A percentile compares a stretch with the other conserved stretches of the same genome.
phyloP scores from a whole-genome alignment of 495 filamentous ascomycete species.

The Neurospora sp. region DNA sequence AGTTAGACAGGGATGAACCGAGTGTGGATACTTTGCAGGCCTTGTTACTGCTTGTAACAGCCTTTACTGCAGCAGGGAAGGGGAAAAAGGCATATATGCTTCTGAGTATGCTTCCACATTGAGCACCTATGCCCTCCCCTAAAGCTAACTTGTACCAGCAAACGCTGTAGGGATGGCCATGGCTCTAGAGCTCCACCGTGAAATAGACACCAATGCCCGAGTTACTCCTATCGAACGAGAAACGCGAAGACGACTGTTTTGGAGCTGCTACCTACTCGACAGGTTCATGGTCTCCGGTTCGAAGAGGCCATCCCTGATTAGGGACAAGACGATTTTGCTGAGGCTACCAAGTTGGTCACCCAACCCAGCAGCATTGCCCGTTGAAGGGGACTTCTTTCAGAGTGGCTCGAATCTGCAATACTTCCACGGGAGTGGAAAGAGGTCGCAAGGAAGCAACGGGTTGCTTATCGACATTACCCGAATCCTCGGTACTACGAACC shows the following conservation, averaged over 20 bases:
- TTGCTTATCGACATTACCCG: conserved; percentile 76
- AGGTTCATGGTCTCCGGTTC: conserved; percentile 70
- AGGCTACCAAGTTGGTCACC: conserved; percentile 61
- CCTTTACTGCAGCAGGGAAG: conserved; percentile 65
- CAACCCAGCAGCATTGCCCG: conserved; percentile 40
- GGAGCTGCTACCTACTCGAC: conserved; percentile 77
- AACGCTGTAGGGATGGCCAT: conserved; percentile 73
- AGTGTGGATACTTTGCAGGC: conserved; percentile 66
- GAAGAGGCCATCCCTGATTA: conserved; percentile 63
- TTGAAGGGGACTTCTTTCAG: conserved; percentile 69
- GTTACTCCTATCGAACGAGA: conserved; percentile 56
- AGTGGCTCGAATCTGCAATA: conserved; percentile 62
- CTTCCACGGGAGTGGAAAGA: conserved; percentile 52
- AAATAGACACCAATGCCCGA: conserved; percentile 48
- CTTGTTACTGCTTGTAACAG: conserved; percentile 62
- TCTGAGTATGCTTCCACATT: conserved; percentile 43
- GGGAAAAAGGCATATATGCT: conserved; percentile 83
- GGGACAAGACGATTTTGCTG: conserved; percentile 62
- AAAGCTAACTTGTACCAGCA: conserved; percentile 32
- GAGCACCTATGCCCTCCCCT: neutral
- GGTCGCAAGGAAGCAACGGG: conserved; percentile 56
- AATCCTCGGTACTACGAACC: conserved; percentile 72
- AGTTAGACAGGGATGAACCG: conserved; percentile 70
- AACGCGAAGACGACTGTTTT: conserved; percentile 65
- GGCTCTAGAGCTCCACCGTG: conserved; percentile 64